Percentiles rank a stretch among this genome's conserved stretches.
Conservation (phyloP, 2,329 filamentous ascomycete species). For the Talaromyces sp. region DNA sequence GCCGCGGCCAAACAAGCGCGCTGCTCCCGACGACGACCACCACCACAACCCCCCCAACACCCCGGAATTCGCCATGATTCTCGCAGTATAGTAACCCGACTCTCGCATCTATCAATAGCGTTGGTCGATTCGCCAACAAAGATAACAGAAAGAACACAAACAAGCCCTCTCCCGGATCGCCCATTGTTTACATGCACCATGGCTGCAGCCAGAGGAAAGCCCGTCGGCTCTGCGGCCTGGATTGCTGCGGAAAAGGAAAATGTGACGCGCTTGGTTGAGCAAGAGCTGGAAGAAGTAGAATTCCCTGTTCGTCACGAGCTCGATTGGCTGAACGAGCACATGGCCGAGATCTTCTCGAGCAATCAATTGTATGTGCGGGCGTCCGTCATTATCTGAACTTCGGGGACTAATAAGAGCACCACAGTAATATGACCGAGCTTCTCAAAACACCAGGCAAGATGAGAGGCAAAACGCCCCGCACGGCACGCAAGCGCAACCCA, state of each 20-base stretch:
- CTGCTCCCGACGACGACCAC: neutral
- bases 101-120: neutral
- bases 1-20: neutral
- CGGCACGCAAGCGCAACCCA: constrained; percentile 37
- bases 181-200: constrained; percentile 19
- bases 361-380: constrained; percentile 67
- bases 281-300: constrained; percentile 88
- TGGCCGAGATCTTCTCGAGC: constrained; percentile 86
- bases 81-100: neutral
- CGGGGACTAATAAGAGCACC: constrained; percentile 23
- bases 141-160: neutral
- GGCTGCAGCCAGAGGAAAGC: constrained; percentile 32
- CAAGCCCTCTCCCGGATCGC: neutral
- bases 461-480: constrained; percentile 44
- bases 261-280: constrained; percentile 66
- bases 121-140: neutral
- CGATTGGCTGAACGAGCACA: constrained; percentile 98
- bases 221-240: constrained; percentile 81
- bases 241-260: constrained; percentile 77
- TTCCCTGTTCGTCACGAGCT: constrained; percentile 90
- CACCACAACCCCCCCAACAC: neutral
- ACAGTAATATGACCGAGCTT: constrained; percentile 83
- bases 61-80: neutral
- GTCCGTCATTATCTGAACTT: constrained; percentile 9
- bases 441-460: constrained; percentile 65